Base-by-base conservation (phyloP, 2,329 filamentous ascomycete species). In the Fusarium sp. region DNA sequence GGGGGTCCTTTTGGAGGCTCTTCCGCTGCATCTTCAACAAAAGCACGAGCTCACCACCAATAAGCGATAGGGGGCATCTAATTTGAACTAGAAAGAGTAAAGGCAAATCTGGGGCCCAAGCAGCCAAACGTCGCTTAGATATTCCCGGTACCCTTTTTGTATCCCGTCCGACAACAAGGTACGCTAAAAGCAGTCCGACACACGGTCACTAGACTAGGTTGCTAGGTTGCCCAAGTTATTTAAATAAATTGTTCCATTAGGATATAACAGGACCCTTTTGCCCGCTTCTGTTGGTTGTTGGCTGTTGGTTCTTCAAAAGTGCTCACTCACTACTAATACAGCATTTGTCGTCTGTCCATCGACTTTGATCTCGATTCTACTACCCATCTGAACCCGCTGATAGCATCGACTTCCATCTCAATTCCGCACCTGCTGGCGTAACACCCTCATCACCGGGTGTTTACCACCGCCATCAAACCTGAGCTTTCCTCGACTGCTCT, bases 61-160 rank as follows among this genome's bases (percentile, higher is more conserved):
- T 63, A 17, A 52, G 48, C 19, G 42, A 34, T 15, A 39, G 24
- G 45, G 39, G 23, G 32, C 23, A 28, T 28, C 26, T 11, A 28
- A 28, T 28, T 28, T 28, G 12, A 28, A 12, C 26, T 28, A 28
- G 10, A 28, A 28, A 23, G 15, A 26, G 32, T 19, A 42, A 50
- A 17, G 17, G 34, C 38, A 26, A 55, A 47, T 17, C 43, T 55
- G 43, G 52, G 52, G 52, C 62, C 54, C 56, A 45, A 42, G 65
- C n/a, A n/a, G n/a, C n/a, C n/a, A n/a, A n/a, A n/a, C n/a, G n/a
- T 49, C 45, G 51, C 44, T 40, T 38, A 57, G 49, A 39, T 61
- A 54, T 61, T 50, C 28, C 63, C 70, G 70, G 70, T 56, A 52
- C 65, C 44, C 55, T 70, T 70, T 73, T 69, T 73, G 58, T 66